phyloP scores from a whole-genome alignment of 2,329 filamentous ascomycete genomes.

The Neocatenulostroma microsporum region DNA sequence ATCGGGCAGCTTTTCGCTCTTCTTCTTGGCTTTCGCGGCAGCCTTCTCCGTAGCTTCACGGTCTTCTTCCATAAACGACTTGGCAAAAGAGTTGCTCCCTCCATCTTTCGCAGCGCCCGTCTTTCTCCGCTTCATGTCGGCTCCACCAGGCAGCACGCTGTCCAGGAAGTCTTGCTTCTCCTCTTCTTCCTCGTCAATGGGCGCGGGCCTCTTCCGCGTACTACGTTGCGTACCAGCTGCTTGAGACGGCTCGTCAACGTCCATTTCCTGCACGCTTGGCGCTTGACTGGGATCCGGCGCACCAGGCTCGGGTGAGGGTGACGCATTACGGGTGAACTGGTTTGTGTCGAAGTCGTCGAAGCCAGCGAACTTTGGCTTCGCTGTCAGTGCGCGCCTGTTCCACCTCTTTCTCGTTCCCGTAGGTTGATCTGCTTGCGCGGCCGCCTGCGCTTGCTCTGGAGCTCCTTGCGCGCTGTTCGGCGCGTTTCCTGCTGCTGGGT shows the following conservation, averaged over 20 bases:
- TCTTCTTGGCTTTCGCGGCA: conserved; percentile 16
- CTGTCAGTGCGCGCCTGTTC: conserved; percentile 30
- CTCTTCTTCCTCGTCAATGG: conserved; percentile 16
- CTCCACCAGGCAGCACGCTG: conserved; percentile 65
- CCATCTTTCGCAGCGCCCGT: conserved; percentile 48
- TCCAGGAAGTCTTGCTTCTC: conserved; percentile 48
- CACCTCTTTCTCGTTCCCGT: conserved; percentile 1
- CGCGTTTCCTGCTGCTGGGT: too few relatives aligned
- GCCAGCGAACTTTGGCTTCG: conserved; percentile 53
- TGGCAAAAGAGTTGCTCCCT: conserved; percentile 24
- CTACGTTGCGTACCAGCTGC: conserved; percentile 10
- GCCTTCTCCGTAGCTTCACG: conserved; percentile 11
- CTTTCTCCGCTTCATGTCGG: conserved; percentile 70
- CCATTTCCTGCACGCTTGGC: conserved; percentile 14
- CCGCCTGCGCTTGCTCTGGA: too few relatives aligned
- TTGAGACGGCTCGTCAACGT: conserved; percentile 14
- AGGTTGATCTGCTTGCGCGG: too few relatives aligned
- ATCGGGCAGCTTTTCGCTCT: conserved; percentile 47
- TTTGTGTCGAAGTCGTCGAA: conserved; percentile 33
- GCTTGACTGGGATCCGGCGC: conserved; percentile 16
- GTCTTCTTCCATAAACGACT: conserved; percentile 11
- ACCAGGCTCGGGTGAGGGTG: conserved; percentile 15
- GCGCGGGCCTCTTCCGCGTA: conserved; percentile 23
- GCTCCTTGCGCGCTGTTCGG: too few relatives aligned
- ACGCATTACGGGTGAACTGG: conserved; percentile 18